Evolutionary conservation across 345 rosid species (phyloP), one percentile per base, ranked within the genome.

Genomic region (Acer campestre): DNA sequence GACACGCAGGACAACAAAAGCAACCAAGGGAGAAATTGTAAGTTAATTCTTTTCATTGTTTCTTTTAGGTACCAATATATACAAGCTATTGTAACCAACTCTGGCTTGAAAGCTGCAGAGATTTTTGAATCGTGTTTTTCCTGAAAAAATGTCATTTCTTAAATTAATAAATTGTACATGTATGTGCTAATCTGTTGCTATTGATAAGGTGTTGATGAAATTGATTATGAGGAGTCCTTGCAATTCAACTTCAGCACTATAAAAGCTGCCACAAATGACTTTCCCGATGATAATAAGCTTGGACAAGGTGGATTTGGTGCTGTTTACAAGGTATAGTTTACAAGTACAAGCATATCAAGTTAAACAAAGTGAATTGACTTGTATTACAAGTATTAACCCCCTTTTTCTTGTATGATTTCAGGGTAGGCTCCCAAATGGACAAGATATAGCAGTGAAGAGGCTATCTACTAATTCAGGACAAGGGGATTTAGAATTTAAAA

Each of bases 241-340:
- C 81, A 79, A 83, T 80, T 78, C 35, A 73, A 80, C 69, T 82
- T 88, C 12, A 77, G 58, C 29, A 80, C 66, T 29, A 66, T 90
- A 42, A 80, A 42, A 70, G 80, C 46, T 42, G 46, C 46, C 46
- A 42, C 46, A 42, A 4, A 42, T 9, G 27, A 83, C 20, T 83
- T 83, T 18, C 77, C 77, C 0, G 17, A 65, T 35, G 77, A 25
- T 35, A 77, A 68, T 3, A 83, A 76, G 79, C 85, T 83, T 12
- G 83, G 85, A 14, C 44, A 70, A 55, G 85, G 82, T 53, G 94
- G 94, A 44, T 88, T 88, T 80, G 94, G 94, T 58, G 79, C 70
- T 17, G 94, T 90, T 80, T 88, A 87, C 73, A 86, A 84, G 87
- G 90, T 71, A 31, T 7, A 1, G 71, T 68, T n/a, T 51, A 40